phyloP scores from a whole-genome alignment of 129 eudicot species.

The Escallonia herrerae region DNA sequence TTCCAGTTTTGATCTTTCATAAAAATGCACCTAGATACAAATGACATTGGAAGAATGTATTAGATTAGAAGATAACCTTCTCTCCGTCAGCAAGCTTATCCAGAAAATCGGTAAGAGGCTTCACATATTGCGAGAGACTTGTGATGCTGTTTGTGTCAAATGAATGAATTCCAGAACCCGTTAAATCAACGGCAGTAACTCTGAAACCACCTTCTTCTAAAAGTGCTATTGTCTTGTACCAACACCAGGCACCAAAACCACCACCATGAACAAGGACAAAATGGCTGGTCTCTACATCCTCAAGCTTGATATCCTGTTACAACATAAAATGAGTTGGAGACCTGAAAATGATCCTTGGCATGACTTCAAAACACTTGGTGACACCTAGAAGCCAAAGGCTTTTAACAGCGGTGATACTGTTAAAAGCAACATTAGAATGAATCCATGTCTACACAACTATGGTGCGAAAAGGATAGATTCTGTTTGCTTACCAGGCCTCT shows the following conservation, averaged over 20 bases:
- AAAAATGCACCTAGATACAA: background rate
- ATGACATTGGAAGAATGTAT: background rate
- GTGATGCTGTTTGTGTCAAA: constrained; percentile 67
- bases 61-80: constrained; percentile 49
- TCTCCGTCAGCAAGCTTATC: constrained; percentile 78
- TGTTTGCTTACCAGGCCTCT: too few relatives aligned
- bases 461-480: too few relatives aligned
- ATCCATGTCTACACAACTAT: too few relatives aligned
- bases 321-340: constrained; percentile 8
- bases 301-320: constrained; percentile 58
- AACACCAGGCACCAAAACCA: constrained; percentile 99
- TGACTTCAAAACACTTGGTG: too few relatives aligned
- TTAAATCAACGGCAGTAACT: constrained; percentile 91
- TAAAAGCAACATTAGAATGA: too few relatives aligned
- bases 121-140: constrained; percentile 76
- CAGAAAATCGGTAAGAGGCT: constrained; percentile 71
- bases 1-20: background rate
- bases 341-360: background rate
- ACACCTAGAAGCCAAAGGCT: too few relatives aligned
- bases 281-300: constrained; percentile 64
- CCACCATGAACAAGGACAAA: constrained; percentile 97
- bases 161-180: constrained; percentile 89
- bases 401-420: too few relatives aligned
- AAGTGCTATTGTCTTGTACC: constrained; percentile 95
- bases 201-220: constrained; percentile 75